Evolutionary conservation across 495 filamentous ascomycete genomes (phyloP).

Genomic region (Aspergillus funiculosus): DNA sequence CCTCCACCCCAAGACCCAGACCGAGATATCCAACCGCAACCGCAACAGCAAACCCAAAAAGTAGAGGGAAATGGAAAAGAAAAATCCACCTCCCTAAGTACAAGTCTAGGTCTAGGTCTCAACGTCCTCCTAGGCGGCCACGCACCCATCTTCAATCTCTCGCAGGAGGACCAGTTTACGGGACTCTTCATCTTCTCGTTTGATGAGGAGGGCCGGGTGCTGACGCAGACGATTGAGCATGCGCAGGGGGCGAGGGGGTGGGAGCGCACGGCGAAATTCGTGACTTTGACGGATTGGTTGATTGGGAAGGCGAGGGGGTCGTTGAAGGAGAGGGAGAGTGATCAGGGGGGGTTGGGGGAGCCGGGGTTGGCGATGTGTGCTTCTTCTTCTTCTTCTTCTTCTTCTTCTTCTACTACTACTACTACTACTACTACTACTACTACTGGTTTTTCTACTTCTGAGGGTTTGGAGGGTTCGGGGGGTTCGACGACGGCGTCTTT

Average conservation of each 20-base stretch:
- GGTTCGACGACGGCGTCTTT: no score
- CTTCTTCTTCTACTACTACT: no score
- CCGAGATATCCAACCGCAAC: background rate
- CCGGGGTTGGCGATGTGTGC: conserved; percentile 16
- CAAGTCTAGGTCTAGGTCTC: no score
- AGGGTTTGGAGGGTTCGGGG: no score
- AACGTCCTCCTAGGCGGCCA: conserved; percentile 51
- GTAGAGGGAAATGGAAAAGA: conserved; percentile 22
- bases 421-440: no score
- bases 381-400: no score
- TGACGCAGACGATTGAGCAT: conserved; percentile 90
- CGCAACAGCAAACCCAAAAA: conserved; percentile 16
- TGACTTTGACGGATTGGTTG: conserved; percentile 84
- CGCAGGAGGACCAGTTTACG: conserved; percentile 49
- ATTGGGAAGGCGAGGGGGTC: conserved; percentile 56
- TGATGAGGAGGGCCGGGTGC: conserved; percentile 77
- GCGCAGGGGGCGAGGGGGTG: conserved; percentile 70
- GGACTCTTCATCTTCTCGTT: conserved; percentile 95
- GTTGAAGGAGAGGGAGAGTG: conserved; percentile 44
- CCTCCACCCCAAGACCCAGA: background rate
- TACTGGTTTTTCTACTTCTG: no score
- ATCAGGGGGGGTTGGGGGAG: conserved; percentile 36
- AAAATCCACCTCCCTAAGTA: no score
- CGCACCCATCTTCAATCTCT: conserved; percentile 64
- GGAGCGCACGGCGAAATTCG: conserved; percentile 65